Evolutionary conservation across 345 rosid genomes (phyloP), one percentile per base, ranked within the genome.

Genomic region (Citrus reticulata): DNA sequence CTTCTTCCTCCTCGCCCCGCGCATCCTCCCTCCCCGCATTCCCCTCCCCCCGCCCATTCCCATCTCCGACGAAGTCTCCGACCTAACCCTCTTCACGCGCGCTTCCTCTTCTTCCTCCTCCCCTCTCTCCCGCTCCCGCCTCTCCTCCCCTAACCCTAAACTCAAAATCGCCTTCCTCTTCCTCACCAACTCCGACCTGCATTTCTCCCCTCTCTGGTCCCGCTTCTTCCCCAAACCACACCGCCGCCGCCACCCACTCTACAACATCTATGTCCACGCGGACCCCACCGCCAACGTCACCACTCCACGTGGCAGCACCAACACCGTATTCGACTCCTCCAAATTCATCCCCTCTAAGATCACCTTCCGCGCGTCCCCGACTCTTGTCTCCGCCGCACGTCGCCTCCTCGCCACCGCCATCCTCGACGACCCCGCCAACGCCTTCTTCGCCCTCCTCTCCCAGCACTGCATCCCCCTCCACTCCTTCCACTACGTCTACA

Each of bases 111-210:
- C 83, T 9, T 75, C 93, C 74, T 70, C 90, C 64, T 64, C 86
- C 17, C 51, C 51, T 46, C 51, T 46, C n/a, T 80, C 97, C 34
- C 95, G 68, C 59, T 82, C 97, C 30, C 98, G 83, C 67, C 93
- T 96, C n/a, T 83, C 97, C 54, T 80, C 91, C 51, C 30, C 91
- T 40, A 76, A 80, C 40, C 83, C 82, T 24, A 88, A 85, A 68
- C 87, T 87, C 81, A 96, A 96, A 85, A 87, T 96, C 75, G 99
- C 98, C 17, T 96, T 96, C 81, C 87, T 94, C 30, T 96, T 96
- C 86, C 92, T 94, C 82, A 96, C 98, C 81, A 96, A 94, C 89
- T 72, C 98, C 68, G 97, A 91, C 80, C 95, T 96, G 77, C 84
- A 91, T 77, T 94, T 96, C 85, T 82, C 94, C 10, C 95, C 97